A percentile compares a stretch with the other conserved stretches of the same genome.
Conservation (phyloP, 176 grass and related monocot genomes). For the Eragrostis nindensis region DNA sequence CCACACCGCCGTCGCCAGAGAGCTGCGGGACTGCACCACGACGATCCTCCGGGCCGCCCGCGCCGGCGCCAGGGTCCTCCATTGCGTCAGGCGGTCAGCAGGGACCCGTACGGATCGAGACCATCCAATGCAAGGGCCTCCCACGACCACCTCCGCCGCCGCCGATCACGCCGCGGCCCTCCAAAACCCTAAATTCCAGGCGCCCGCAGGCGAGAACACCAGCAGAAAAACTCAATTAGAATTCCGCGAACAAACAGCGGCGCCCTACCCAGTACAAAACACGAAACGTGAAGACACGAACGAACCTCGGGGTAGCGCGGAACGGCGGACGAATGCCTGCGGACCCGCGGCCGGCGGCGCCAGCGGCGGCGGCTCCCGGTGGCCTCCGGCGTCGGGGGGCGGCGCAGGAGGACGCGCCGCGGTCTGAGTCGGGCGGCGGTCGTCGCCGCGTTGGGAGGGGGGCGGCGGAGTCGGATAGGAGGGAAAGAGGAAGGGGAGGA, state of each 20-base stretch:
- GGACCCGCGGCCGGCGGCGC: not conserved
- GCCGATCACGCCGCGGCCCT: constrained; percentile 30
- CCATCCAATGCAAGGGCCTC: constrained; percentile 41
- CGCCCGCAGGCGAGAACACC: not conserved
- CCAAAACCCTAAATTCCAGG: constrained; percentile 49
- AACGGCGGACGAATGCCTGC: constrained; percentile 46
- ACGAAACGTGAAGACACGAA: not conserved
- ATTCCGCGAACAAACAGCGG: not conserved
- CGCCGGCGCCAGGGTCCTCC: constrained; percentile 23
- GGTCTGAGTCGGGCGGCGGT: constrained; percentile 30
- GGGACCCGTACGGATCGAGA: constrained; percentile 38
- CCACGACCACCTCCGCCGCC: not conserved
- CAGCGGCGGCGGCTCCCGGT: not conserved
- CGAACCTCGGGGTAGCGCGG: constrained; percentile 19
- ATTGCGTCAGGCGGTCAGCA: constrained; percentile 50
- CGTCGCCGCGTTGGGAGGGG: constrained; percentile 44
- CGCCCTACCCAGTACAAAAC: not conserved
- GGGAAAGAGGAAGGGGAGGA: not conserved
- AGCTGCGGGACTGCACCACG: not conserved
- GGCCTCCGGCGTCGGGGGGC: not conserved
- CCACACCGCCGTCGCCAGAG: not conserved
- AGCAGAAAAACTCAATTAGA: not conserved
- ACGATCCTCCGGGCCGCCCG: constrained; percentile 28
- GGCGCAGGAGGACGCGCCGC: not conserved
- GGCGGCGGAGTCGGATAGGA: constrained; percentile 49